Evolutionary conservation across 805 yeast genomes (phyloP).

Genomic region (Candida corydali): DNA sequence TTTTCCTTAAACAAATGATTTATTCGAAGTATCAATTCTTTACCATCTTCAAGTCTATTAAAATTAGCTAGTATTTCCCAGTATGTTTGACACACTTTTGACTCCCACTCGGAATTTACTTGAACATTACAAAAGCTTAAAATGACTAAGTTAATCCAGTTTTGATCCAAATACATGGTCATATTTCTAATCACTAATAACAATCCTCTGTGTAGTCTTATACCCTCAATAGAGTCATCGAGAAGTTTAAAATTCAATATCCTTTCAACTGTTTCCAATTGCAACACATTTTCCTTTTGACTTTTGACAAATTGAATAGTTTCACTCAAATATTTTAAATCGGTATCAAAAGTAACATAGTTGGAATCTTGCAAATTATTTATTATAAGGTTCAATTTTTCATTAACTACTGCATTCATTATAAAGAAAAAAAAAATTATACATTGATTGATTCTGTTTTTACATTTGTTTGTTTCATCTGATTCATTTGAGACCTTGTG

Average conservation of each 20-base stretch:
- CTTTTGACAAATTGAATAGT: no score
- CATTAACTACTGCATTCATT: no score
- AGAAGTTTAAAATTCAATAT: no score
- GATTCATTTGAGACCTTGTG: conserved; percentile 11
- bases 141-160: not conserved
- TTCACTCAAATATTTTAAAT: no score
- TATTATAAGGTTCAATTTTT: no score
- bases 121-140: not conserved
- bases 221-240: not conserved
- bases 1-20: not conserved
- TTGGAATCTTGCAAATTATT: no score
- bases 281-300: no score
- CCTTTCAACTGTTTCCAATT: no score
- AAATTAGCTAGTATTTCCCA: conserved; percentile 23
- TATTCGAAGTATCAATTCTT: not conserved
- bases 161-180: not conserved
- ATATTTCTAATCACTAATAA: conserved; percentile 8
- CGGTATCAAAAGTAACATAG: no score
- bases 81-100: conserved; percentile 15
- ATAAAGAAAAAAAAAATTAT: no score
- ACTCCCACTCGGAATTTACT: conserved; percentile 9
- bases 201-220: conserved; percentile 9
- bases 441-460: conserved; percentile 5
- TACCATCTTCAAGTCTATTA: conserved; percentile 7
- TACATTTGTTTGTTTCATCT: not conserved